A percentile compares a stretch with the other conserved stretches of the same genome.
Evolutionary conservation across 805 yeast species (phyloP).

Genomic region (Wickerhamomyces xylosicus): DNA sequence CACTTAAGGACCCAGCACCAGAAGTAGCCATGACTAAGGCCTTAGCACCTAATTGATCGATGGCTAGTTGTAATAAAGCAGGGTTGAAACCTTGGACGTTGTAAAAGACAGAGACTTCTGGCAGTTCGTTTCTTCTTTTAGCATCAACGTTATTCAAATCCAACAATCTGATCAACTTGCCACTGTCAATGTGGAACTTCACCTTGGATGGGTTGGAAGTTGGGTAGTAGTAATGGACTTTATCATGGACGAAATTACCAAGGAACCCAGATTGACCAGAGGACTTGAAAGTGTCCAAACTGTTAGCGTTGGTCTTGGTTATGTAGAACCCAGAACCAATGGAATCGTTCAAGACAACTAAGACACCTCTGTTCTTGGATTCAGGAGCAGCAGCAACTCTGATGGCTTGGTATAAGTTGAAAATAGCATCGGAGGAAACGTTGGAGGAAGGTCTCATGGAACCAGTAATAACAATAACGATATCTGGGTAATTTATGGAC

Average conservation of each 20-base stretch:
- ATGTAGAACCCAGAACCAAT: slow-evolving; percentile 63
- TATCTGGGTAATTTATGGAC: slow-evolving; percentile 29
- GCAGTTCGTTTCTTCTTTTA: slow-evolving; percentile 19
- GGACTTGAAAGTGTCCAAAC: slow-evolving; percentile 58
- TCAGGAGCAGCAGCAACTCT: slow-evolving; percentile 45
- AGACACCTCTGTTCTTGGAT: slow-evolving; percentile 46
- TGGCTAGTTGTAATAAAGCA: slow-evolving; percentile 34
- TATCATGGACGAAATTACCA: slow-evolving; percentile 60
- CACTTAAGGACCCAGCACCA: slow-evolving; percentile 62
- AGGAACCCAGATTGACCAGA: slow-evolving; percentile 55
- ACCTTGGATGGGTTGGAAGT: slow-evolving; percentile 42
- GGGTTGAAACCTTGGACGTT: slow-evolving; percentile 53
- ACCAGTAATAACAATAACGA: slow-evolving; percentile 62
- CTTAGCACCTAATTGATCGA: slow-evolving; percentile 31
- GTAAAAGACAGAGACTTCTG: slow-evolving; percentile 45
- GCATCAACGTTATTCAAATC: slow-evolving; percentile 17
- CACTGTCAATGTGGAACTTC: slow-evolving; percentile 26
- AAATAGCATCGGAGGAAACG: slow-evolving; percentile 63
- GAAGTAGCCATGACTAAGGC: slow-evolving; percentile 60
- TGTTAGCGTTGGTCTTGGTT: slow-evolving; percentile 61
- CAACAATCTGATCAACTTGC: slow-evolving; percentile 8
- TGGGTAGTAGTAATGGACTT: slow-evolving; percentile 55
- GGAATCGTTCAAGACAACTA: slow-evolving; percentile 58
- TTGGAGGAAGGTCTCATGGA: slow-evolving; percentile 69
- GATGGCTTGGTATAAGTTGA: slow-evolving; percentile 63